Evolutionary conservation across 257 asterid genomes (phyloP).

Genomic region (Buddleja alternifolia): DNA sequence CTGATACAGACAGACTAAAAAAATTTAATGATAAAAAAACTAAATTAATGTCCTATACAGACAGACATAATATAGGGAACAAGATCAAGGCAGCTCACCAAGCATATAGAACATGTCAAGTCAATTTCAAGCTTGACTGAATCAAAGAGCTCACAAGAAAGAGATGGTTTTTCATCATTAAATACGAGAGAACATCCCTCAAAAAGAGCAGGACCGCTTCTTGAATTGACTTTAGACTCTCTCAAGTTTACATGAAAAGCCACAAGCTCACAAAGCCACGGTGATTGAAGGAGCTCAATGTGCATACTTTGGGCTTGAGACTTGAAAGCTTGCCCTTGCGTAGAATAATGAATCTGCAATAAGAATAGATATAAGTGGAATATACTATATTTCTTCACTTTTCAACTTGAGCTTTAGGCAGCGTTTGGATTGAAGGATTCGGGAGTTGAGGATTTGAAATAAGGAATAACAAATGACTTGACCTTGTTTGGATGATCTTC

Average conservation of each 20-base stretch:
- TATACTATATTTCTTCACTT: background rate
- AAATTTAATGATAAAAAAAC: background rate
- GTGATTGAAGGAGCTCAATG: slow-evolving; percentile 94
- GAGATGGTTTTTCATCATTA: slow-evolving; percentile 68
- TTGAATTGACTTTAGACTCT: slow-evolving; percentile 37
- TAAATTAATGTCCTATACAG: background rate
- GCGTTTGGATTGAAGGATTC: too few relatives aligned
- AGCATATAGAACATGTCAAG: slow-evolving; percentile 90
- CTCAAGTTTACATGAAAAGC: slow-evolving; percentile 81
- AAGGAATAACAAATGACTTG: too few relatives aligned
- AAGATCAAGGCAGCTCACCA: slow-evolving; percentile 59
- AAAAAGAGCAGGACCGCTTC: slow-evolving; percentile 50
- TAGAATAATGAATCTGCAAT: slow-evolving; percentile 79
- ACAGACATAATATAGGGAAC: background rate
- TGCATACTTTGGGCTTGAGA: slow-evolving; percentile 78
- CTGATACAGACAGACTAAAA: too few relatives aligned
- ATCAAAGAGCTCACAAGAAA: slow-evolving; percentile 75
- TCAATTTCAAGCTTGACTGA: slow-evolving; percentile 78
- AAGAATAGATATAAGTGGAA: background rate
- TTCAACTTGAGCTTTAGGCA: background rate
- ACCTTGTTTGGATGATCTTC: too few relatives aligned
- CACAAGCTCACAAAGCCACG: slow-evolving; percentile 94
- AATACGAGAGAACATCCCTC: slow-evolving; percentile 64
- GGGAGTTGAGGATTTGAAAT: too few relatives aligned
- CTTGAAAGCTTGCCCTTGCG: slow-evolving; percentile 95